Evolutionary conservation across 495 filamentous ascomycete species (phyloP).

Genomic region (Podospora conica): DNA sequence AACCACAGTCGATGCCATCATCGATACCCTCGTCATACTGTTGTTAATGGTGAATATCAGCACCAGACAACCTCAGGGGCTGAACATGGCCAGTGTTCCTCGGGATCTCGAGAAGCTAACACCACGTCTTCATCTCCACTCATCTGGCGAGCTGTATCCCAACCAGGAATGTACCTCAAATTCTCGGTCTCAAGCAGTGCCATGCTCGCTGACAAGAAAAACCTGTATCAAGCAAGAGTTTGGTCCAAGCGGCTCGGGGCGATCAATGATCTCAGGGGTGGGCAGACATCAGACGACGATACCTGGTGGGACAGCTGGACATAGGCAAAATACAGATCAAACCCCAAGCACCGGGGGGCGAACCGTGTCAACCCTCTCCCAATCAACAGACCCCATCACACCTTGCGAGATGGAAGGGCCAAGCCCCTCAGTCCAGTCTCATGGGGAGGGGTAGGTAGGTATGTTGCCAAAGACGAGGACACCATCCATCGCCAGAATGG

Average conservation of each 20-base stretch:
- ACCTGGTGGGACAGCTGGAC: not conserved
- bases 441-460: not conserved
- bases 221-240: not conserved
- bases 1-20: not conserved
- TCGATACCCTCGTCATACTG: not conserved
- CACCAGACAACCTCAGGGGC: not conserved
- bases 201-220: not conserved
- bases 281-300: conserved; percentile 7
- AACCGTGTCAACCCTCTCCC: not conserved
- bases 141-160: not conserved
- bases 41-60: not conserved
- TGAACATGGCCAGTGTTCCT: not conserved
- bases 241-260: conserved; percentile 17
- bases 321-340: conserved; percentile 8
- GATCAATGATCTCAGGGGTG: conserved; percentile 14
- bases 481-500: not conserved
- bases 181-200: not conserved
- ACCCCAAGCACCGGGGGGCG: not conserved
- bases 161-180: not conserved
- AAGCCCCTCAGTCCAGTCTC: not conserved
- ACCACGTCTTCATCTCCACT: not conserved
- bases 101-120: not conserved
- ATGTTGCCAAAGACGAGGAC: not conserved
- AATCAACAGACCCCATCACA: not conserved
- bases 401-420: not conserved